Evolutionary conservation across 495 filamentous ascomycete genomes (phyloP).

Genomic region (Hypoxylon intermedium): DNA sequence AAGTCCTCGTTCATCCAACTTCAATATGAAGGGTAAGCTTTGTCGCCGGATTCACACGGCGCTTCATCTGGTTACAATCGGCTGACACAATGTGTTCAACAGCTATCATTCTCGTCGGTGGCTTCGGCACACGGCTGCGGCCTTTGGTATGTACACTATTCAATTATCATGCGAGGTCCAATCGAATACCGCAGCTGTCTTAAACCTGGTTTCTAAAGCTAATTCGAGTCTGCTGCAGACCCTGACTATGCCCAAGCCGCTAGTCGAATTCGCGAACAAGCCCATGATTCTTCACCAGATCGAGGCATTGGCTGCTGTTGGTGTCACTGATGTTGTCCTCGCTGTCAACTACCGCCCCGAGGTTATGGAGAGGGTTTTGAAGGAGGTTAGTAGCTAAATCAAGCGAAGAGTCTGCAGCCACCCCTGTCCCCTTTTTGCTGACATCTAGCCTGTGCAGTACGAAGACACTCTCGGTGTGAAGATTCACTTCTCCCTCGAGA

Average conservation of each 20-base stretch:
- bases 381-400: conserved; percentile 52
- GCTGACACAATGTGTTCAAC: conserved; percentile 49
- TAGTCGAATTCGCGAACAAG: conserved; percentile 98
- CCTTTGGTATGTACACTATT: conserved; percentile 79
- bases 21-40: conserved; percentile 54
- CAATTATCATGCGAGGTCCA: conserved; percentile 1
- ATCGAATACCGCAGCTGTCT: conserved; percentile 14
- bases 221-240: conserved; percentile 65
- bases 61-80: neutral
- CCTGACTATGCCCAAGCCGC: conserved; percentile 93
- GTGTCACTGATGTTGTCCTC: conserved; percentile 96
- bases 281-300: conserved; percentile 99
- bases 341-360: conserved; percentile 99
- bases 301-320: conserved; percentile 90
- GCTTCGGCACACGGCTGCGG: conserved; percentile 97
- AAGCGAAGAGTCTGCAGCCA: conserved; percentile 13
- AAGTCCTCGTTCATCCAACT: conserved; percentile 4
- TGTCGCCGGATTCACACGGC: neutral
- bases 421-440: conserved; percentile 8
- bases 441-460: conserved; percentile 64
- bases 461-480: conserved; percentile 88
- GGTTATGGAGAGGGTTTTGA: conserved; percentile 77
- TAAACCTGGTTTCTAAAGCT: conserved; percentile 26
- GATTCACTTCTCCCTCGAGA: conserved; percentile 96
- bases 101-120: conserved; percentile 99